These are phyloP conservation scores for Paecilomyces variotii DNA, from an alignment of 2,329 filamentous ascomycete genomes.

Conservation along the genomic window DNA sequence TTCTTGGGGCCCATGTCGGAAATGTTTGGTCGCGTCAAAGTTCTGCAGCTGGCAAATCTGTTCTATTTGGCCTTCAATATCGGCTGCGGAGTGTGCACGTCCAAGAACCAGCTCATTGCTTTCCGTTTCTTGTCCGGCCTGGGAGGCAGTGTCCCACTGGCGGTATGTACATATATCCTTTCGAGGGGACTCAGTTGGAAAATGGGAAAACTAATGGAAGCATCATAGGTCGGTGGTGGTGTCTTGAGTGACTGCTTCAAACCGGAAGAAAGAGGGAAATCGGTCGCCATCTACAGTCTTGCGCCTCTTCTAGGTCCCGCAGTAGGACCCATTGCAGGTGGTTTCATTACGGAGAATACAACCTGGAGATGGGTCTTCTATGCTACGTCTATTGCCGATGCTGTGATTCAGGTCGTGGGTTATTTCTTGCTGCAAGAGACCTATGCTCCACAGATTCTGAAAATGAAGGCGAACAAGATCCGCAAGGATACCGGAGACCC, in stretches of 20 bases:
- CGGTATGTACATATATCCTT: constrained; percentile 24
- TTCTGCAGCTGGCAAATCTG: constrained; percentile 49
- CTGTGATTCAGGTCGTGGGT: constrained; percentile 52
- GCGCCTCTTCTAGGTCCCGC: constrained; percentile 59
- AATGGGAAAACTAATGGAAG: background rate
- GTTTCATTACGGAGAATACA: constrained; percentile 55
- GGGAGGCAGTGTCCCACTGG: constrained; percentile 50
- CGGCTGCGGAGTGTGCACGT: constrained; percentile 50
- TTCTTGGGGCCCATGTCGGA: constrained; percentile 48
- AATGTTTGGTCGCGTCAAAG: constrained; percentile 47
- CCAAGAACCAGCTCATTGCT: constrained; percentile 46
- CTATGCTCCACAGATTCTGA: constrained; percentile 56
- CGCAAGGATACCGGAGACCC: constrained; percentile 32
- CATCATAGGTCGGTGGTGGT: constrained; percentile 36
- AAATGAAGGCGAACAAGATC: constrained; percentile 47
- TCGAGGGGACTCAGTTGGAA: background rate
- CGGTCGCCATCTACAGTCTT: constrained; percentile 56
- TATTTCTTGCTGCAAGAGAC: constrained; percentile 58
- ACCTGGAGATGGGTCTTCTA: constrained; percentile 71
- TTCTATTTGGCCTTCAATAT: constrained; percentile 53
- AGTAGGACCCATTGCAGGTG: constrained; percentile 57
- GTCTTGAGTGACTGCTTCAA: constrained; percentile 51
- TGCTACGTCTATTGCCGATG: constrained; percentile 56
- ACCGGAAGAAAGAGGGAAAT: constrained; percentile 54
- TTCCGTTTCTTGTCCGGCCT: constrained; percentile 53